Percentiles rank a stretch among this genome's conserved stretches.
These are phyloP conservation scores for Leishmania turanica DNA, from an alignment of 208 protist genomes.

Conservation along the genomic window DNA sequence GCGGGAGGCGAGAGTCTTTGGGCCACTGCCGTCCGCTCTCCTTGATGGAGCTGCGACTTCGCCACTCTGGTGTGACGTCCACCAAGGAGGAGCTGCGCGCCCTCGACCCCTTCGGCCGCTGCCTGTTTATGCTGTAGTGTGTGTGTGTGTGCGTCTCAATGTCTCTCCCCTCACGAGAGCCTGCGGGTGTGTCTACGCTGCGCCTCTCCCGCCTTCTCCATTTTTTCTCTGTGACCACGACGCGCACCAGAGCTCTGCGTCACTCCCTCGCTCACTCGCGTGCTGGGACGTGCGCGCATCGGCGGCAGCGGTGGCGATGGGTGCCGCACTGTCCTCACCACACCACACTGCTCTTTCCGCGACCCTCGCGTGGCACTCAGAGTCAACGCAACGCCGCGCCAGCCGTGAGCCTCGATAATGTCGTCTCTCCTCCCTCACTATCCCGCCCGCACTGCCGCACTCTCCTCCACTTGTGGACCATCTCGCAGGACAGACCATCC, in stretches of 20 bases:
- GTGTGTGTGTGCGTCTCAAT: not conserved
- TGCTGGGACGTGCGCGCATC: not conserved
- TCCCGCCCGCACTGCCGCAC: not conserved
- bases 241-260: not conserved
- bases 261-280: not conserved
- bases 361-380: not conserved
- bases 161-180: not conserved
- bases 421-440: not conserved
- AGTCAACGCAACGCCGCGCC: not conserved
- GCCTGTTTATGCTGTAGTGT: constrained; percentile 7
- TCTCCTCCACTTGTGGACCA: not conserved
- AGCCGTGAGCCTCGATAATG: not conserved
- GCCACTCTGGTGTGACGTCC: constrained; percentile 19
- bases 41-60: constrained; percentile 10
- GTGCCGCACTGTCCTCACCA: not conserved
- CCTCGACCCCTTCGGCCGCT: constrained; percentile 14
- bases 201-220: not conserved
- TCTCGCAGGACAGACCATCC: not conserved
- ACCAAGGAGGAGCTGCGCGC: constrained; percentile 21
- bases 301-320: not conserved
- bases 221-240: not conserved
- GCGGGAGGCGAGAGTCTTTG: not conserved
- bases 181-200: not conserved
- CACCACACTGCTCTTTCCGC: not conserved
- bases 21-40: not conserved